Percentiles rank a stretch among this genome's conserved stretches.
Evolutionary conservation across 192 early-diverging fungal genomes (phyloP).

Genomic region (Coemansia aciculifera): DNA sequence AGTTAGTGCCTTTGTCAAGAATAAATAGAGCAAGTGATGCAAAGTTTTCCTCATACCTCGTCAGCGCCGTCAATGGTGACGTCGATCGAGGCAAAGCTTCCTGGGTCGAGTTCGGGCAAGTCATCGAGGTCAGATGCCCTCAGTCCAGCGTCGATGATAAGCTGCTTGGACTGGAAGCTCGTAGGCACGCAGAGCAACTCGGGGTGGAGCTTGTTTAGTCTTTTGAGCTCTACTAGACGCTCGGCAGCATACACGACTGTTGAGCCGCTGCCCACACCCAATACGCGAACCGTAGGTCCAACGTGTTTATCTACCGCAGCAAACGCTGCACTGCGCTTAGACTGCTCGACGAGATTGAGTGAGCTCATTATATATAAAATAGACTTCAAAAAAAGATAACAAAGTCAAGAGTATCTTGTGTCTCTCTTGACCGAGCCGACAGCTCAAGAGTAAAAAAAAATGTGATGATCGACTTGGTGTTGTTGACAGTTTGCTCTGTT

Average conservation of each 20-base stretch:
- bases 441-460: neutral
- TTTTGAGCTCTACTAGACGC: slow-evolving; percentile 71
- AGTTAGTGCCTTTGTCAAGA: neutral
- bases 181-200: slow-evolving; percentile 87
- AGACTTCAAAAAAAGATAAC: neutral
- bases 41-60: slow-evolving; percentile 56
- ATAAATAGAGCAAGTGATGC: neutral
- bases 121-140: slow-evolving; percentile 75
- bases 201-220: slow-evolving; percentile 53
- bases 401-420: neutral
- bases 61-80: slow-evolving; percentile 94
- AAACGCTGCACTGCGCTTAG: slow-evolving; percentile 85
- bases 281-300: slow-evolving; percentile 61
- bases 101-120: slow-evolving; percentile 62
- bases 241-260: slow-evolving; percentile 88
- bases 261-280: slow-evolving; percentile 87
- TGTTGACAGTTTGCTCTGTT: neutral
- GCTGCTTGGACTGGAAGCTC: slow-evolving; percentile 85
- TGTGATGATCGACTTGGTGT: neutral
- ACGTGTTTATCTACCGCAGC: slow-evolving; percentile 89
- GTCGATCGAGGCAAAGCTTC: slow-evolving; percentile 55
- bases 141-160: slow-evolving; percentile 81
- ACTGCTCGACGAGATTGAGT: slow-evolving; percentile 60
- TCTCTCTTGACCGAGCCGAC: neutral
- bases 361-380: slow-evolving; percentile 16